Percentiles rank a stretch among this genome's conserved stretches.
phyloP scores from a whole-genome alignment of 345 rosid species.

The Arabidopsis thaliana region DNA sequence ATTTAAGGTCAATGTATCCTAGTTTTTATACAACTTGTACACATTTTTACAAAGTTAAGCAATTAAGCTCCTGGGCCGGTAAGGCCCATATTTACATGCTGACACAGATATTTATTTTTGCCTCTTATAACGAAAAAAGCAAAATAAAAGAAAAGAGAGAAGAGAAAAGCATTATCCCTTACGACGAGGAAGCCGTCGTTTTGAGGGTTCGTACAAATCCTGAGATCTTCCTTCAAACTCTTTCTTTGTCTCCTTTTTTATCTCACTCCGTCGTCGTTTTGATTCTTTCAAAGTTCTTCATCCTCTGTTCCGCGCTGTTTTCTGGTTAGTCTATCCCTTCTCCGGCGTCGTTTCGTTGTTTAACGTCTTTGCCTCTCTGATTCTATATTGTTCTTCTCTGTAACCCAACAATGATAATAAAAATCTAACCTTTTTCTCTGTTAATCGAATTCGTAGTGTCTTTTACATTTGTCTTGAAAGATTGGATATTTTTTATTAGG shows the following conservation, averaged over 20 bases:
- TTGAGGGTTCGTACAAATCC: conserved; percentile 48
- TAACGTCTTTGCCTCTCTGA: conserved; percentile 27
- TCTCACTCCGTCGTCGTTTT: conserved; percentile 68
- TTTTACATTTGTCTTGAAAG: neutral
- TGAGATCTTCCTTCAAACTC: conserved; percentile 35
- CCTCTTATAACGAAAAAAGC: neutral
- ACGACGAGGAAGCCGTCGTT: conserved; percentile 68
- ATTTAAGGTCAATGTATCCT: too few relatives aligned
- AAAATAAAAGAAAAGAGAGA: neutral
- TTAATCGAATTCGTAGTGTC: neutral
- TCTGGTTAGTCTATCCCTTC: conserved; percentile 40
- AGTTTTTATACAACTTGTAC: too few relatives aligned
- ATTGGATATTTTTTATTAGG: conserved; percentile 31
- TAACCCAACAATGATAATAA: neutral
- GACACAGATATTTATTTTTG: neutral
- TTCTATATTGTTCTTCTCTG: conserved; percentile 27
- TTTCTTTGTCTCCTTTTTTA: conserved; percentile 3
- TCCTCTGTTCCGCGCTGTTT: conserved; percentile 34
- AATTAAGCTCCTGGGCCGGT: neutral
- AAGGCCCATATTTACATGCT: conserved; percentile 8
- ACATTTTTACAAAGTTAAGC: neutral
- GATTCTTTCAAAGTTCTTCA: conserved; percentile 46
- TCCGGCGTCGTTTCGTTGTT: conserved; percentile 63
- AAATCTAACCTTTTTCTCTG: neutral
- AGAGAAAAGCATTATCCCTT: conserved; percentile 38